A percentile compares a stretch with the other conserved stretches of the same genome.
These are phyloP conservation scores for Rhodotorula glutinis DNA, from an alignment of 1,284 basidiomycete species.

Conservation along the genomic window DNA sequence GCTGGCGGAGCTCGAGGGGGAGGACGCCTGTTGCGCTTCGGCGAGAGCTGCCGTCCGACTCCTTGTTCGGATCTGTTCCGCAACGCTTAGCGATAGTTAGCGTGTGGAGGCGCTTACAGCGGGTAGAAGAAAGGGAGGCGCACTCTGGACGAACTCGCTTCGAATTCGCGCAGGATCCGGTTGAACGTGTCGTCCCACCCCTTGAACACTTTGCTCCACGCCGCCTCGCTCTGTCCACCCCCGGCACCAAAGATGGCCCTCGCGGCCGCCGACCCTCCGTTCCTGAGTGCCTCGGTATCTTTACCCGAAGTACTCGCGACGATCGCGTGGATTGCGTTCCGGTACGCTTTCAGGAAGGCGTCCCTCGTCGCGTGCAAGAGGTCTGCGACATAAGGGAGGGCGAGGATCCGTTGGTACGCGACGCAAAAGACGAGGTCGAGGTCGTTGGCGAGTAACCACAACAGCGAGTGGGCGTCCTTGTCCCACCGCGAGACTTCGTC, in stretches of 20 bases:
- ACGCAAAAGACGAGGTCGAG: slow-evolving; percentile 93
- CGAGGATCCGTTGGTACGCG: slow-evolving; percentile 93
- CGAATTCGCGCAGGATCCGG: slow-evolving; percentile 67
- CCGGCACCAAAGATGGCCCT: slow-evolving; percentile 7
- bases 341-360: slow-evolving; percentile 79
- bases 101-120: background rate
- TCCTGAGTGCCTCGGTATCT: slow-evolving; percentile 37
- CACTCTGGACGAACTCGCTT: slow-evolving; percentile 70
- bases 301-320: slow-evolving; percentile 19
- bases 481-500: slow-evolving; percentile 58
- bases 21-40: background rate
- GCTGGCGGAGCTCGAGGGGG: slow-evolving; percentile 6
- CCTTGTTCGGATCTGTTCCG: slow-evolving; percentile 1
- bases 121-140: background rate
- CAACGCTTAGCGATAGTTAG: too few relatives aligned
- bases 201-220: slow-evolving; percentile 53
- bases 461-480: slow-evolving; percentile 82
- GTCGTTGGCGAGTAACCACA: slow-evolving; percentile 89
- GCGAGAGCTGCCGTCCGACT: slow-evolving; percentile 1
- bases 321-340: slow-evolving; percentile 32
- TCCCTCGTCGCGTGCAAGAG: slow-evolving; percentile 74
- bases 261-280: slow-evolving; percentile 37
- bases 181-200: slow-evolving; percentile 82
- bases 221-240: background rate
- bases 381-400: slow-evolving; percentile 88